Percentiles rank a stretch among this genome's conserved stretches.
These are phyloP conservation scores for Orbilia blumenaviensis DNA, from an alignment of 2,329 filamentous ascomycete species.

Conservation along the genomic window DNA sequence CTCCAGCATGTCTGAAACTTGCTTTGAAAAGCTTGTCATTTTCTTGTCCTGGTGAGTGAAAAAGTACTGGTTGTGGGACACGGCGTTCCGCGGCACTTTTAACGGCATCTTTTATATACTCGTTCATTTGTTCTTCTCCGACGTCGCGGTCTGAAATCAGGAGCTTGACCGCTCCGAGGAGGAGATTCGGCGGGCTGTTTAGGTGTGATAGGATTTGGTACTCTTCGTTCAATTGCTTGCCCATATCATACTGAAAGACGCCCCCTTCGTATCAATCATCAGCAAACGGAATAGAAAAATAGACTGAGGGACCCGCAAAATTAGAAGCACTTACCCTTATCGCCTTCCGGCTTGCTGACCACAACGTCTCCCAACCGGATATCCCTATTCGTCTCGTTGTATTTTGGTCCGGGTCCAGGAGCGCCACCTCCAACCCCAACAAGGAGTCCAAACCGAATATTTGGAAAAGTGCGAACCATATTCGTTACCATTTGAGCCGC, in stretches of 20 bases:
- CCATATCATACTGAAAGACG: slow-evolving; percentile 33
- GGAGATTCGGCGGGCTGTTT: slow-evolving; percentile 7
- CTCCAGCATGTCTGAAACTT: background rate
- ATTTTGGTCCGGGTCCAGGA: background rate
- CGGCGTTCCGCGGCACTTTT: too few species aligned
- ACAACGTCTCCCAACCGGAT: slow-evolving; percentile 33
- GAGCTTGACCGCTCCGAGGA: background rate
- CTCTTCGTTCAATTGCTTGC: background rate
- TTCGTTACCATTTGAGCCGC: background rate
- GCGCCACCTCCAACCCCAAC: slow-evolving; percentile 28
- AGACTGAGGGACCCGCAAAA: too few species aligned
- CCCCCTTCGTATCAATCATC: background rate
- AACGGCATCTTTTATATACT: background rate
- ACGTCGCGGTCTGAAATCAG: background rate
- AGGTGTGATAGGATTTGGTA: slow-evolving; percentile 7
- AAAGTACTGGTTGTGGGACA: background rate
- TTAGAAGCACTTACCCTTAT: background rate
- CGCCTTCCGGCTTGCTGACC: background rate
- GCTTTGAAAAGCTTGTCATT: slow-evolving; percentile 16
- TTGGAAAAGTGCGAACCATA: slow-evolving; percentile 20
- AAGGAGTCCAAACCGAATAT: slow-evolving; percentile 10
- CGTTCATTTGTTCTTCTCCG: slow-evolving; percentile 8
- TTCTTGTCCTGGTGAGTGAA: background rate
- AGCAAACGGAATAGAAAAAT: too few species aligned
- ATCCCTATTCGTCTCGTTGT: background rate